Evolutionary conservation across 2,329 filamentous ascomycete species (phyloP).

Genomic region (Diaporthe caulivora): DNA sequence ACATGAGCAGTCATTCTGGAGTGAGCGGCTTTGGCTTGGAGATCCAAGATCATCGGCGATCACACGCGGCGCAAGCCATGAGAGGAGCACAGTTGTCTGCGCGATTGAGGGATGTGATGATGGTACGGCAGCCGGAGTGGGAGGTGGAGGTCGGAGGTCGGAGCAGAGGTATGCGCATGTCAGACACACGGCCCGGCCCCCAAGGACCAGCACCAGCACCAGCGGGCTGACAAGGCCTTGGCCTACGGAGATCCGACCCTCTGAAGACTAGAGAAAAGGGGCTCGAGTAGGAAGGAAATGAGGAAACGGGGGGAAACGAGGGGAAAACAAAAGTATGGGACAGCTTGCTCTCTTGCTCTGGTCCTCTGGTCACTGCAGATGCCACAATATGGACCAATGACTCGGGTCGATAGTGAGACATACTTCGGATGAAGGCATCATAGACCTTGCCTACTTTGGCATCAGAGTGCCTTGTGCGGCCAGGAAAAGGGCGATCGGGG

Average conservation of each 20-base stretch:
- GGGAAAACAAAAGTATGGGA: not conserved
- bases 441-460: slow-evolving; percentile 6
- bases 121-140: not conserved
- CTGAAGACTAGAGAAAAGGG: not conserved
- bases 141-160: not conserved
- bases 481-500: not conserved
- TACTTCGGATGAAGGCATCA: not conserved
- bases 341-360: not conserved
- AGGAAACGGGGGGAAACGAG: not conserved
- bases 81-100: not conserved
- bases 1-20: not conserved
- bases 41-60: too few relatives aligned
- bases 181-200: not conserved
- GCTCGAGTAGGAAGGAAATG: not conserved
- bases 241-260: not conserved
- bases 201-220: not conserved
- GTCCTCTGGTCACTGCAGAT: not conserved
- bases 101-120: not conserved
- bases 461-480: not conserved
- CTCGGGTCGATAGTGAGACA: not conserved
- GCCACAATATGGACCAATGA: not conserved
- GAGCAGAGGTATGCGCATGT: not conserved
- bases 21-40: not conserved
- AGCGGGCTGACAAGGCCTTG: not conserved
- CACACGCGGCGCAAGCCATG: not conserved